These are phyloP conservation scores for Penicillium longicatenatum DNA, from an alignment of 495 filamentous ascomycete species.

Conservation along the genomic window DNA sequence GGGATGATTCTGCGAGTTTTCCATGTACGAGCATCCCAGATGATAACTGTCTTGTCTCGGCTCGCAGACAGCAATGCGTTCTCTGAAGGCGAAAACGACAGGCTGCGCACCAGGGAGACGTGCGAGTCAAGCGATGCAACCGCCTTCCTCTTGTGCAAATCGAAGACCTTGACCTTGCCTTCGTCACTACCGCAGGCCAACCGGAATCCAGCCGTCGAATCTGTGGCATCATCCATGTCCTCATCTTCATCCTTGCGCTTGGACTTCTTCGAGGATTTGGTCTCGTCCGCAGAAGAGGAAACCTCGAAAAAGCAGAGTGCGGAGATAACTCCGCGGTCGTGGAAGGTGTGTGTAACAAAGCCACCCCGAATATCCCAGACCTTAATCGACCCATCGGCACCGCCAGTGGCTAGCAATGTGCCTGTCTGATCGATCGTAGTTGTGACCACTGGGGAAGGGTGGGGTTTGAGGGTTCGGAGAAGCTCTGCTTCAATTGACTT, in stretches of 20 bases:
- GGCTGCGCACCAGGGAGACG: constrained; percentile 82
- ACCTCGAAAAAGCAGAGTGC: constrained; percentile 90
- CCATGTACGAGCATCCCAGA: constrained; percentile 88
- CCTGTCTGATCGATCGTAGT: constrained; percentile 80
- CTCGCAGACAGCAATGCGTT: constrained; percentile 83
- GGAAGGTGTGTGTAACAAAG: constrained; percentile 91
- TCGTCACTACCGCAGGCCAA: constrained; percentile 92
- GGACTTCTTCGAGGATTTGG: constrained; percentile 40
- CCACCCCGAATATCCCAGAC: constrained; percentile 94
- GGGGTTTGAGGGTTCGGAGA: constrained; percentile 83
- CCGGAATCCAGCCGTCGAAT: constrained; percentile 61
- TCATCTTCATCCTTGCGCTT: constrained; percentile 41
- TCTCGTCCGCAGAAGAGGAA: constrained; percentile 24
- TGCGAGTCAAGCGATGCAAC: constrained; percentile 84
- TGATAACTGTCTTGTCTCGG: constrained; percentile 88
- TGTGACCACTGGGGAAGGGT: constrained; percentile 83
- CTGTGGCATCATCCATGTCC: constrained; percentile 41
- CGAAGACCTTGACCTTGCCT: constrained; percentile 87
- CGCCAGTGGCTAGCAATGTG: constrained; percentile 88
- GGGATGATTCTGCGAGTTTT: constrained; percentile 81
- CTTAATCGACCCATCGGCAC: constrained; percentile 89
- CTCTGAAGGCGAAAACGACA: constrained; percentile 76
- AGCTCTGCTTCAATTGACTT: constrained; percentile 64
- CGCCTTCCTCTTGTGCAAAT: constrained; percentile 79
- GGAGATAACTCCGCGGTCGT: constrained; percentile 87